Evolutionary conservation across 805 yeast species (phyloP).

Genomic region (Zygosaccharomyces rouxii): DNA sequence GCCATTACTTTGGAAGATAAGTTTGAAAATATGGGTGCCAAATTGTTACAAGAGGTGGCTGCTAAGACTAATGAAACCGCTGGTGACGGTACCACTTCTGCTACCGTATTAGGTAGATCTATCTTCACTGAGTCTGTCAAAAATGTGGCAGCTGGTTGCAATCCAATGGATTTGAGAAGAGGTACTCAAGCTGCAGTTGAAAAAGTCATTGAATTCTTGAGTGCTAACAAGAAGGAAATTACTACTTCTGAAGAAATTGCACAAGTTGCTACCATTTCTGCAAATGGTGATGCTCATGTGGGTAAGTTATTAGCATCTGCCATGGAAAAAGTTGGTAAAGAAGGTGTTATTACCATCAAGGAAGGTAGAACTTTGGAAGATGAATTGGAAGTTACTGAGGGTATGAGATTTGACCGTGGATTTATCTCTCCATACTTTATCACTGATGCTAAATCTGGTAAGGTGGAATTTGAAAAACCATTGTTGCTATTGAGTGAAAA

Average conservation of each 20-base stretch:
- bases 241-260: conserved; percentile 93
- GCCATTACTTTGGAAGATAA: conserved; percentile 78
- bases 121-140: conserved; percentile 92
- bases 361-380: conserved; percentile 97
- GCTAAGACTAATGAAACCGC: conserved; percentile 95
- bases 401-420: conserved; percentile 98
- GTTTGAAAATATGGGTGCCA: conserved; percentile 95
- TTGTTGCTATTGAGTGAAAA: conserved; percentile 83
- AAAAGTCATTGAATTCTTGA: conserved; percentile 81
- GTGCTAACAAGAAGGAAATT: conserved; percentile 83
- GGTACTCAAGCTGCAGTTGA: conserved; percentile 97
- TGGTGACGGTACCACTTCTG: conserved; percentile 98
- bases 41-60: conserved; percentile 92
- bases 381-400: conserved; percentile 94
- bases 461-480: conserved; percentile 94
- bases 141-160: conserved; percentile 98
- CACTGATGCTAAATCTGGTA: conserved; percentile 87
- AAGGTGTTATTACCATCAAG: conserved; percentile 96
- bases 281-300: conserved; percentile 91
- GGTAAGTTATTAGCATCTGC: conserved; percentile 90
- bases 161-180: conserved; percentile 96
- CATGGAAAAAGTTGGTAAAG: conserved; percentile 98
- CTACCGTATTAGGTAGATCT: conserved; percentile 93
- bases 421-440: conserved; percentile 95
- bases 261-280: conserved; percentile 96